Base-by-base conservation (phyloP, 2,329 filamentous ascomycete genomes). In the Neopestalotiopsis sp. region DNA sequence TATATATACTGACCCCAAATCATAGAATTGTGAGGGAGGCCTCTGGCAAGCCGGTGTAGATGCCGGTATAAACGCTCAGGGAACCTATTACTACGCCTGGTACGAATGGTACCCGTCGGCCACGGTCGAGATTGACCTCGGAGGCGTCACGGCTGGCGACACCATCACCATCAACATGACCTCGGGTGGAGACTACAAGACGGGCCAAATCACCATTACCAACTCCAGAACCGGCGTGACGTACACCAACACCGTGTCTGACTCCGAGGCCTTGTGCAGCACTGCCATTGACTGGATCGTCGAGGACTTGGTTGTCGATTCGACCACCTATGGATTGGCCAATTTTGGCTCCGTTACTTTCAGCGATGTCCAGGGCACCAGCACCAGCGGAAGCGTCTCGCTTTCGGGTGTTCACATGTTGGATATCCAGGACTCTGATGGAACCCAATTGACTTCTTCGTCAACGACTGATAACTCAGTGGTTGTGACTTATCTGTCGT, bases 321-420 rank as follows among this genome's bases (percentile, higher is more conserved):
- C 32, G 20, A 49, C n/a, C 40, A 38, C n/a, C 3, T 42, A 49
- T 38, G 62, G 62, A 38, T 10, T 65, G 34, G 62, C 62, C n/a
- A 28, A 65, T 40, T 65, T 65, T 32, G 62, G 62, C 24, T 49
- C 62, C n/a, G 34, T 65, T 13, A 65, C 62, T 20, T 65, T 65
- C 24, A 49, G 32, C n/a, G 38, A 65, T 65, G 62, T 38, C 20
- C 10, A n/a, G 10, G 62, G 62, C 10, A 65, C 62, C 5, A 45
- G 34, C 20, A n/a, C 34, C 13, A 65, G 38, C 20, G 62, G 62
- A 5, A 65, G n/a, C 17, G 62, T 65, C 62, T 24, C 62, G 40
- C 38, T 40, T 5, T 84, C 82, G 0, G 81, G 82, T 1, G 82
- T 80, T 1, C 82, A 85, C 61, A 84, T 86, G 56, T 79, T 85